Percentiles rank a stretch among this genome's conserved stretches.
Conservation (phyloP, 2,329 filamentous ascomycete species). For the Alternaria brassicae region DNA sequence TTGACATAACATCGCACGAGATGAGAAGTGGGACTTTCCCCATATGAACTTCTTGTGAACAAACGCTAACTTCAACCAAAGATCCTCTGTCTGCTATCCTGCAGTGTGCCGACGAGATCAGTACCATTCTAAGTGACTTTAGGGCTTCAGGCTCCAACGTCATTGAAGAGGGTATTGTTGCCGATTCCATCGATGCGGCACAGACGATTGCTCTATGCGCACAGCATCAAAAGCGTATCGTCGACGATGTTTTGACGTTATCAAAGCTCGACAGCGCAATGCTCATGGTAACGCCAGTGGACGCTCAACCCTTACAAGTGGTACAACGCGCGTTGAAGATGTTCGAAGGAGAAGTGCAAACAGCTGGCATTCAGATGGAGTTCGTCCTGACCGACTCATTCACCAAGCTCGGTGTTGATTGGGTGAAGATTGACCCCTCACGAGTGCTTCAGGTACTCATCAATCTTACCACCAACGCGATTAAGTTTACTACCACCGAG, state of each 20-base stretch:
- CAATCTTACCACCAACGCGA: conserved; percentile 80
- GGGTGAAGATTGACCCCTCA: conserved; percentile 76
- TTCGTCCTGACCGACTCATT: conserved; percentile 71
- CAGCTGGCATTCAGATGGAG: conserved; percentile 70
- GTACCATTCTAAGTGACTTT: conserved; percentile 56
- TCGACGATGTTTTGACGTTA: conserved; percentile 57
- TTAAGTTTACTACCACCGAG: conserved; percentile 78
- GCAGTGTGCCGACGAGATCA: conserved; percentile 79
- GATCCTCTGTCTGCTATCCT: conserved; percentile 75
- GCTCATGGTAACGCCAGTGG: conserved; percentile 73
- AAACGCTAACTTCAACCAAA: background rate
- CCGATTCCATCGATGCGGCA: conserved; percentile 72
- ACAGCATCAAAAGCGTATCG: conserved; percentile 74
- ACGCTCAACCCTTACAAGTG: conserved; percentile 70
- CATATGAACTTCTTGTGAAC: background rate
- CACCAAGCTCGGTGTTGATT: conserved; percentile 64
- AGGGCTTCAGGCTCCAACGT: conserved; percentile 57
- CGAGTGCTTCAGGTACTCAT: conserved; percentile 76
- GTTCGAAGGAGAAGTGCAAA: conserved; percentile 77
- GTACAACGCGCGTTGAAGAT: conserved; percentile 75
- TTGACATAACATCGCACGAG: conserved; percentile 79
- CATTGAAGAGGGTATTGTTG: conserved; percentile 57
- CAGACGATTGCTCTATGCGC: conserved; percentile 80
- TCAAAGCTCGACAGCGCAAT: conserved; percentile 75
- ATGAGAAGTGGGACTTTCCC: conserved; percentile 64